These are phyloP conservation scores for Mycena crocata DNA, from an alignment of 768 basidiomycete genomes.

Conservation along the genomic window DNA sequence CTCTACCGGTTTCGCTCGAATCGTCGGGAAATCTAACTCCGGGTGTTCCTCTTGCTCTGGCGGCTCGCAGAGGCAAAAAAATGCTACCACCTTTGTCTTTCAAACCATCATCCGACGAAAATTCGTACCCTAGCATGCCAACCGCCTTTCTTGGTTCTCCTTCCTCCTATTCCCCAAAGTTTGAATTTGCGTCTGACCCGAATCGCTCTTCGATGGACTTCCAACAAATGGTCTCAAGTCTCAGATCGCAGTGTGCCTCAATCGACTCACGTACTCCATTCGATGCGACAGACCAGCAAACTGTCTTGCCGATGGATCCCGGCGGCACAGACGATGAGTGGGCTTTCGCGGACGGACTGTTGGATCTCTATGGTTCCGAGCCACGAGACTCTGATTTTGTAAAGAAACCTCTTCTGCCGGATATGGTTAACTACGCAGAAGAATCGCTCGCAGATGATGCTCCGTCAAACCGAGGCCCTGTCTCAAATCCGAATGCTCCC, in stretches of 20 bases:
- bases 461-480: slow-evolving; percentile 12
- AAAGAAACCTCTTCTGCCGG: slow-evolving; percentile 31
- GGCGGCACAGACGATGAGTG: slow-evolving; percentile 47
- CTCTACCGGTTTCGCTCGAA: slow-evolving; percentile 50
- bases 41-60: slow-evolving; percentile 40
- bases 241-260: slow-evolving; percentile 53
- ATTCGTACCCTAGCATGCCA: slow-evolving; percentile 55
- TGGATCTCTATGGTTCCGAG: slow-evolving; percentile 29
- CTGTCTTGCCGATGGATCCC: slow-evolving; percentile 14
- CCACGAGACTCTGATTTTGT: slow-evolving; percentile 28
- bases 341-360: slow-evolving; percentile 49
- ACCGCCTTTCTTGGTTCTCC: slow-evolving; percentile 57
- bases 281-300: slow-evolving; percentile 15
- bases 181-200: slow-evolving; percentile 39
- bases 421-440: slow-evolving; percentile 29
- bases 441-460: slow-evolving; percentile 27
- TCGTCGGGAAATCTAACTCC: slow-evolving; percentile 43
- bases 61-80: slow-evolving; percentile 52
- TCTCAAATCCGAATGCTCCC: slow-evolving; percentile 32
- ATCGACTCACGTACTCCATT: slow-evolving; percentile 28
- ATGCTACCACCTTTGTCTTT: slow-evolving; percentile 45
- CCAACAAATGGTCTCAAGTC: slow-evolving; percentile 58
- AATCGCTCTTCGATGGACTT: slow-evolving; percentile 46
- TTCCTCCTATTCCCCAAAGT: slow-evolving; percentile 50
- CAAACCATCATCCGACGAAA: slow-evolving; percentile 32